Base-by-base conservation (phyloP, 2,329 filamentous ascomycete species). In the Verticillium albo-atrum region DNA sequence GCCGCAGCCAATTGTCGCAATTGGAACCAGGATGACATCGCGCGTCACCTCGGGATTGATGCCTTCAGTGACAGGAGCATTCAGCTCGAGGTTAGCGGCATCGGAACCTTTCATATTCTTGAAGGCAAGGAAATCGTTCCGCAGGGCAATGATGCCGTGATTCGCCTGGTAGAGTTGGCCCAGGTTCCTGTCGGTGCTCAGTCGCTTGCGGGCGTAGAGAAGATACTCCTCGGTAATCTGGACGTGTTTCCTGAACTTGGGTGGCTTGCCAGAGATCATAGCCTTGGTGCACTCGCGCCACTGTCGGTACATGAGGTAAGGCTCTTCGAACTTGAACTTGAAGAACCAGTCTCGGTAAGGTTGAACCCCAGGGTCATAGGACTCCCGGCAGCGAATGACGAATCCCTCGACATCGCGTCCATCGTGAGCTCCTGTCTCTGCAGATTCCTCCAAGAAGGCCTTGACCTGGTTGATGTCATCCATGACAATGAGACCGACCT, bases 271-370 rank as follows among this genome's bases (percentile, higher is more conserved):
- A 1, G 82, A 70, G 65, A 99, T 97, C 60, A 98, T 75, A 5
- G 91, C 84, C 73, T 97, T 98, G 50, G 95, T 99, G 71, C 91
- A 96, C 77, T 99, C 95, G 63, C 95, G 88, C 95, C 95, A 99
- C 77, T 99, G 95, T 26, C 95, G 88, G 76, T 98, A 99, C 92
- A 99, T 96, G 62, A 99, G 79, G 71, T 99, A 99, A 0, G 95
- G 95, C 76, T 99, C 95, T 70, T 99, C 95, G 62, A 99, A 99
- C 77, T 99, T 99, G 84, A 93, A 99, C 76, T 99, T 99, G 87
- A 99, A 99, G 76, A 99, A 99, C 95, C 95, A 99, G 72, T 99
- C 93, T n/a, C 84, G 77, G 72, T 88, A 95, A 0, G 84, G 82
- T 2, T 72, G 73, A 15, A 72, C 71, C 1, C 74, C 76, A 0